Evolutionary conservation across 2,329 filamentous ascomycete species (phyloP), one percentile per base, ranked within the genome.

Genomic region (Hypoxylon sp.): DNA sequence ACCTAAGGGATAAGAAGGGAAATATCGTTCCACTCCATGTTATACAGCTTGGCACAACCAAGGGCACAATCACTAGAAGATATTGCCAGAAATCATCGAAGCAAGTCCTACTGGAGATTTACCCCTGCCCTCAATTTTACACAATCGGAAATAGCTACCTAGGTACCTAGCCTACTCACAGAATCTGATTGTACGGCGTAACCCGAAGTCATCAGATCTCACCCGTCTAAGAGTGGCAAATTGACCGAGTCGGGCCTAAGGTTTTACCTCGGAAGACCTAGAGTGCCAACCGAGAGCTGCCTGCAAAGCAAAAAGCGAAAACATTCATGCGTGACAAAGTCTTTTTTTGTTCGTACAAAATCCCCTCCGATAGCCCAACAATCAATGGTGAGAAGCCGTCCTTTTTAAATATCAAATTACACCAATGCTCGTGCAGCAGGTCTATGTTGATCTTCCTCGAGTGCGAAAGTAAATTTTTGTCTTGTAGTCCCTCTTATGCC

Each of bases 401-500:
- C 67, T 22, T 70, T 76, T 70, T 73, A 63, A 63, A 62, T 71
- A 70, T 72, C 73, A 73, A 74, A 76, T 76, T 75, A 77, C 75
- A 75, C 71, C 72, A 63, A 74, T 77, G 71, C 72, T 74, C 72
- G 75, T 75, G 73, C 70, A 71, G 69, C 71, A 72, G 52, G 73
- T 78, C 77, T 78, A 78, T 78, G 66, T 73, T 66, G 65, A 65
- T 72, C 72, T 76, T 71, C 71, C 66, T 70, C 66, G 69, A 73
- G 65, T 68, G 70, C 60, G 72, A 70, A 72, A 73, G 62, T 72
- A 71, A 71, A 58, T 77, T 77, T 77, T 77, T 77, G 70, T 77
- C 76, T 77, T 77, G 63, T 74, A 61, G 64, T 74, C 71, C 71
- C 65, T 77, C 73, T 76, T 73, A 76, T 78, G 73, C 75, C 74